Conservation (phyloP, 345 rosid species). For the Pelargonium nanum region DNA sequence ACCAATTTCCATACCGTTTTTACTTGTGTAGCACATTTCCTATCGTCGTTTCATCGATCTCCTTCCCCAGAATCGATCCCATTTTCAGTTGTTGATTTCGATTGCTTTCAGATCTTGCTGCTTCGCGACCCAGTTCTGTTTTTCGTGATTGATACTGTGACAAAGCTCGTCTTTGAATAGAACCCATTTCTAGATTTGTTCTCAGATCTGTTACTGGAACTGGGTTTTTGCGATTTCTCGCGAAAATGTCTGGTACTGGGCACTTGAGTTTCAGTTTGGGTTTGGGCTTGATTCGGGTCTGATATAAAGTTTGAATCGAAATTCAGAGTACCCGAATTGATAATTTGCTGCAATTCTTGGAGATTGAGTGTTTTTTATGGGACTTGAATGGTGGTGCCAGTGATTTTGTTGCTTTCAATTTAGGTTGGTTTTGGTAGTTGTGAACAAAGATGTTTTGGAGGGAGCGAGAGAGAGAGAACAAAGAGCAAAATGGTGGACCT, state of each 20-base stretch:
- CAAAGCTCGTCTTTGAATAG: not conserved
- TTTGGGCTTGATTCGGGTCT: slow-evolving; percentile 20
- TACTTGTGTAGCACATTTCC: not conserved
- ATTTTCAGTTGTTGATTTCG: not conserved
- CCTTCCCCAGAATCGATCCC: not conserved
- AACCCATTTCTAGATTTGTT: not conserved
- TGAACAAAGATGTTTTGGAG: slow-evolving; percentile 67
- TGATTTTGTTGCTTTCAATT: slow-evolving; percentile 1
- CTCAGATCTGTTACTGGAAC: not conserved
- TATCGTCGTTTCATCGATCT: not conserved
- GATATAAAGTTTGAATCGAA: slow-evolving; percentile 16
- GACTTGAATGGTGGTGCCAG: slow-evolving; percentile 15
- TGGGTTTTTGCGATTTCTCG: not conserved
- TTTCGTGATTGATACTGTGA: not conserved
- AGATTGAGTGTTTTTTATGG: slow-evolving; percentile 20
- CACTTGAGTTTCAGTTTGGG: not conserved
- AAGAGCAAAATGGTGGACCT: slow-evolving; percentile 63
- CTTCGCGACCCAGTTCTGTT: not conserved
- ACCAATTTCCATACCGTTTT: slow-evolving; percentile 5
- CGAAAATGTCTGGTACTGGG: slow-evolving; percentile 8
- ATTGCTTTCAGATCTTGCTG: not conserved
- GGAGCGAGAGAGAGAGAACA: slow-evolving; percentile 79
- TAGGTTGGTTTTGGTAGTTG: slow-evolving; percentile 1
- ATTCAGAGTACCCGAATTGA: slow-evolving; percentile 13
- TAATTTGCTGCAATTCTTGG: slow-evolving; percentile 9